A percentile compares a stretch with the other conserved stretches of the same genome.
These are phyloP conservation scores for Raddia distichophylla DNA, from an alignment of 176 grass and related monocot genomes.

Conservation along the genomic window DNA sequence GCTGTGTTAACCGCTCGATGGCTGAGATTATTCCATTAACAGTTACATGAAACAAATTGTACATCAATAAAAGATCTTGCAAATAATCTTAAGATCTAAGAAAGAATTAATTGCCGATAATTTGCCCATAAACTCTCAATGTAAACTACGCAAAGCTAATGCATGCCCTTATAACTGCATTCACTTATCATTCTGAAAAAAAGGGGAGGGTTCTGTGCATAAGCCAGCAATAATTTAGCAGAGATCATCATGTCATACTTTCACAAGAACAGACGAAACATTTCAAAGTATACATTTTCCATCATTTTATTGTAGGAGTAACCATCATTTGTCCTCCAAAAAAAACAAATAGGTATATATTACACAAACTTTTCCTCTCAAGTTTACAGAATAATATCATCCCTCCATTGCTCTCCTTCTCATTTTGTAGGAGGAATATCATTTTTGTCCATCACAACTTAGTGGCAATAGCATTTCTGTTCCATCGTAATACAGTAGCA, in stretches of 20 bases:
- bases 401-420: background rate
- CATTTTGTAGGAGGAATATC: background rate
- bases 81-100: slow-evolving; percentile 34
- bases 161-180: background rate
- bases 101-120: slow-evolving; percentile 26
- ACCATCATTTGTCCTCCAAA: background rate
- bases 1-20: slow-evolving; percentile 92
- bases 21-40: slow-evolving; percentile 53
- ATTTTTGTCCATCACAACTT: slow-evolving; percentile 31
- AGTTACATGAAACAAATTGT: slow-evolving; percentile 27
- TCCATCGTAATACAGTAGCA: background rate
- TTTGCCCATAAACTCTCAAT: slow-evolving; percentile 5
- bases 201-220: background rate
- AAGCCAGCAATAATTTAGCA: background rate
- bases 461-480: slow-evolving; percentile 25
- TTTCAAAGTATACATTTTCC: background rate
- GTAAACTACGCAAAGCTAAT: background rate
- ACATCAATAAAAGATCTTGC: slow-evolving; percentile 26
- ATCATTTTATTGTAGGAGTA: background rate
- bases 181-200: background rate
- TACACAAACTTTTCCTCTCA: slow-evolving; percentile 10
- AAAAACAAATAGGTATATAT: background rate
- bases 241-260: slow-evolving; percentile 16
- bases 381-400: slow-evolving; percentile 13
- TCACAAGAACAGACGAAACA: background rate